Evolutionary conservation across 1,284 basidiomycete species (phyloP).

Genomic region (Rhodofomes roseus): DNA sequence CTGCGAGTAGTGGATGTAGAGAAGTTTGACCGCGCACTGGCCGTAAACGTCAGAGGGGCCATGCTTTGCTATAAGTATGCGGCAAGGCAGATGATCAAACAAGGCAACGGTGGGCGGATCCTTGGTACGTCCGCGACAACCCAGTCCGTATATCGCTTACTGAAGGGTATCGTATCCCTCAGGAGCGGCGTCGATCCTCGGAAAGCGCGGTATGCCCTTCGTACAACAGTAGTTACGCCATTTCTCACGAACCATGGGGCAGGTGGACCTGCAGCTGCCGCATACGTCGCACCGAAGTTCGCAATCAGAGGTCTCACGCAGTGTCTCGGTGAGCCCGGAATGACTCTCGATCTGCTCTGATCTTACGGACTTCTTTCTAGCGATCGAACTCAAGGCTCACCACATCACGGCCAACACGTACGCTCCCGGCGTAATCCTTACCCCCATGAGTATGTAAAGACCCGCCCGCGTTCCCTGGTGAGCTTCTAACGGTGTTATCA

Average conservation of each 20-base stretch:
- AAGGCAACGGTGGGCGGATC: conserved; percentile 25
- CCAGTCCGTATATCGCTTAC: too few species aligned
- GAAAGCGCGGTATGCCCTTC: conserved; percentile 13
- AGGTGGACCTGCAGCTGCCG: conserved; percentile 4
- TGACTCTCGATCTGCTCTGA: background rate
- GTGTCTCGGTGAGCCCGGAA: conserved; percentile 8
- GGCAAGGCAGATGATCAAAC: conserved; percentile 26
- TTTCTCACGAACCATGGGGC: background rate
- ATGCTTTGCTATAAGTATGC: conserved; percentile 28
- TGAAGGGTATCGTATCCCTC: too few species aligned
- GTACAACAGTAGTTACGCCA: background rate
- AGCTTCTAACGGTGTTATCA: background rate
- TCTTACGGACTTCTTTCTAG: conserved; percentile 1
- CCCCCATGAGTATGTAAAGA: conserved; percentile 15
- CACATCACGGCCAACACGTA: conserved; percentile 20
- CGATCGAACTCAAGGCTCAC: conserved; percentile 12
- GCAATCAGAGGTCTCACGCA: conserved; percentile 27
- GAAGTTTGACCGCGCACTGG: conserved; percentile 15
- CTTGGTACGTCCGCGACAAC: conserved; percentile 13
- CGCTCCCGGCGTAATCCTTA: conserved; percentile 14
- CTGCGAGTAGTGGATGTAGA: conserved; percentile 3
- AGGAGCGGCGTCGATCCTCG: conserved; percentile 15
- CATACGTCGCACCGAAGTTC: conserved; percentile 23
- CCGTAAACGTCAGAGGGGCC: conserved; percentile 24
- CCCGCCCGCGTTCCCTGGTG: background rate